These are phyloP conservation scores for Lasiosphaeria miniovina DNA, from an alignment of 495 filamentous ascomycete genomes.

Conservation along the genomic window DNA sequence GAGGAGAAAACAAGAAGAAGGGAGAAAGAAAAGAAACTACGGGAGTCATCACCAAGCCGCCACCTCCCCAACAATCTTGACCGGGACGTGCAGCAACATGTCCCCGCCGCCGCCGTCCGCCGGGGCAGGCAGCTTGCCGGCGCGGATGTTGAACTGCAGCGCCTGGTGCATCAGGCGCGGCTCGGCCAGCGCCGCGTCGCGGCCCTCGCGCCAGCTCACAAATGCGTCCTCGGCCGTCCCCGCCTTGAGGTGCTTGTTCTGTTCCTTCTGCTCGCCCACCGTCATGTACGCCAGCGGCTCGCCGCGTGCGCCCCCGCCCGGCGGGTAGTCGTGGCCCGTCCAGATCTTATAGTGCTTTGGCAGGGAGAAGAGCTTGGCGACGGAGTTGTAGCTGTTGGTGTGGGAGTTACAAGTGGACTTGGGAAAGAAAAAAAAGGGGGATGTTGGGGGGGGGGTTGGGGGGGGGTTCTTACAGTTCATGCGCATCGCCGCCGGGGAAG, in stretches of 20 bases:
- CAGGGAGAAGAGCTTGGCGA: constrained; percentile 44
- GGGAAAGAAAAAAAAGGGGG: no score
- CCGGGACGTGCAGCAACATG: constrained; percentile 43
- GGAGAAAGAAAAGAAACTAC: no score
- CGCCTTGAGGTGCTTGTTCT: constrained; percentile 53
- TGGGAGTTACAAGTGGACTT: background rate
- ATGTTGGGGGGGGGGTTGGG: background rate
- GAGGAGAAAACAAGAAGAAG: no score
- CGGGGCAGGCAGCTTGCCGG: constrained; percentile 42
- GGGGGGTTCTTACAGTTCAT: constrained; percentile 32
- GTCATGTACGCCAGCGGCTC: constrained; percentile 44
- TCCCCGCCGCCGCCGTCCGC: constrained; percentile 24
- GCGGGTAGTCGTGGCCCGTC: constrained; percentile 53
- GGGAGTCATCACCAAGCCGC: no score
- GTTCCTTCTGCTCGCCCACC: constrained; percentile 46
- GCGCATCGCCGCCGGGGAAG: constrained; percentile 55
- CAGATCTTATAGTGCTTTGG: constrained; percentile 46
- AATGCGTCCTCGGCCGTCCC: constrained; percentile 46
- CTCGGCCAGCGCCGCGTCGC: constrained; percentile 47
- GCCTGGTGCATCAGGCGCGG: constrained; percentile 55
- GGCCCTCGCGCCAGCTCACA: constrained; percentile 41
- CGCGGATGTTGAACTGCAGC: constrained; percentile 59
- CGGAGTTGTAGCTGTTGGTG: constrained; percentile 31
- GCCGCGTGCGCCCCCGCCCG: constrained; percentile 17
- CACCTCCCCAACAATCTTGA: constrained; percentile 25